A percentile compares a stretch with the other conserved stretches of the same genome.
These are phyloP conservation scores for Moricandia moricandioides DNA, from an alignment of 345 rosid genomes.

Conservation along the genomic window DNA sequence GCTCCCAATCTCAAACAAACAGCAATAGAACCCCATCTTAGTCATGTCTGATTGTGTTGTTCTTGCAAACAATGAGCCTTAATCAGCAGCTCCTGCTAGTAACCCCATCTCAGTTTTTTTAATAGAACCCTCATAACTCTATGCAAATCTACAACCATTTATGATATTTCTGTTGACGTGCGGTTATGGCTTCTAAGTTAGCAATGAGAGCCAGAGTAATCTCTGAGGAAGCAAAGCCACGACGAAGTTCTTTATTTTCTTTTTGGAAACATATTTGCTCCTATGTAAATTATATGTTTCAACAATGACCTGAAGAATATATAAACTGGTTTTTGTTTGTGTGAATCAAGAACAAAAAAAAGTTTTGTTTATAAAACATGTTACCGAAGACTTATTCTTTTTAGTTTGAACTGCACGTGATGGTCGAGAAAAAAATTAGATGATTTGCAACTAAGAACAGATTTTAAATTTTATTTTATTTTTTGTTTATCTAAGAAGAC, in stretches of 20 bases:
- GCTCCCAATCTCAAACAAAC: conserved; percentile 85
- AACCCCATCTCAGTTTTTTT: not conserved
- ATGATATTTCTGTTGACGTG: not conserved
- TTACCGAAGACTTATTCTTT: no score
- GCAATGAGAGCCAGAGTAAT: not conserved
- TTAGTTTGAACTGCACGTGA: no score
- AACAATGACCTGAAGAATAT: not conserved
- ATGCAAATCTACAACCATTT: not conserved
- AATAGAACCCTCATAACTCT: no score
- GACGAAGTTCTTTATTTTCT: not conserved
- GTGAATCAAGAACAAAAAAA: not conserved
- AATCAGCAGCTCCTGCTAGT: conserved; percentile 26
- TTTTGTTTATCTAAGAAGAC: no score
- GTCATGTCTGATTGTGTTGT: not conserved
- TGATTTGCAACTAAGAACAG: no score
- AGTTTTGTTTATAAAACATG: not conserved
- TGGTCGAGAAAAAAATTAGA: no score
- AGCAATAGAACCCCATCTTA: not conserved
- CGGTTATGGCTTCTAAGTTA: not conserved
- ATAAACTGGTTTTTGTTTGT: no score
- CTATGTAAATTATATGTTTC: not conserved
- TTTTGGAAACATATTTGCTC: not conserved
- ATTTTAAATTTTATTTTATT: no score
- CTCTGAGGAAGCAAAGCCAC: not conserved
- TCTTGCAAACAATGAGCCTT: not conserved